These are phyloP conservation scores for Keqinozyma sinolaborantium DNA, from an alignment of 1,139 yeast species.

Conservation along the genomic window DNA sequence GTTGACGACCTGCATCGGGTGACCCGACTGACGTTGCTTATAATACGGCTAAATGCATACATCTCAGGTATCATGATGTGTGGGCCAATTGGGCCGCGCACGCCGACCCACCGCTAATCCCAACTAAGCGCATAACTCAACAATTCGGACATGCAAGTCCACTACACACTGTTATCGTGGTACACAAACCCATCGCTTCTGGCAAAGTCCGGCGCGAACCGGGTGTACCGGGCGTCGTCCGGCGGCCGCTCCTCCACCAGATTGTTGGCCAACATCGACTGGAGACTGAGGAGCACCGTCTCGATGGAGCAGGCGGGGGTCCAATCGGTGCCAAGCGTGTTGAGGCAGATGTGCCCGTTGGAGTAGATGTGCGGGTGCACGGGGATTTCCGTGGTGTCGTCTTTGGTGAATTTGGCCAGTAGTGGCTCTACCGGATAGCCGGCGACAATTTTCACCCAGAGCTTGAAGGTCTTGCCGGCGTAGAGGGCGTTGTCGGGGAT, in stretches of 20 bases:
- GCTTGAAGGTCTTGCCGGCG: constrained; percentile 27
- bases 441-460: constrained; percentile 35
- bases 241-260: constrained; percentile 44
- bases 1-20: too few relatives aligned
- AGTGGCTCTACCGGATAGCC: constrained; percentile 68
- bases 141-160: constrained; percentile 2
- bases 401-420: constrained; percentile 49
- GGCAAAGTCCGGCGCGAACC: constrained; percentile 57
- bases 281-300: constrained; percentile 55
- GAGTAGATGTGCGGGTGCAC: constrained; percentile 71
- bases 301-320: constrained; percentile 64
- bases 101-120: background rate
- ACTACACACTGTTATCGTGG: constrained; percentile 49
- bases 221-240: constrained; percentile 49
- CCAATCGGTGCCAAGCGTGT: constrained; percentile 66
- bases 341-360: constrained; percentile 72
- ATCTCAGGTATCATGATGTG: background rate
- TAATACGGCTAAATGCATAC: too few relatives aligned
- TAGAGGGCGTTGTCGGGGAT: constrained; percentile 25
- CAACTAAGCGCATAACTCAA: background rate
- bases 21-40: too few relatives aligned
- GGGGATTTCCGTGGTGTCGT: constrained; percentile 38
- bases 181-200: constrained; percentile 44
- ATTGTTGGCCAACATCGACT: constrained; percentile 61
- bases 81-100: background rate